Percentiles rank a stretch among this genome's conserved stretches.
Conservation (phyloP, 2,329 filamentous ascomycete genomes). For the Fusarium anthophilum region DNA sequence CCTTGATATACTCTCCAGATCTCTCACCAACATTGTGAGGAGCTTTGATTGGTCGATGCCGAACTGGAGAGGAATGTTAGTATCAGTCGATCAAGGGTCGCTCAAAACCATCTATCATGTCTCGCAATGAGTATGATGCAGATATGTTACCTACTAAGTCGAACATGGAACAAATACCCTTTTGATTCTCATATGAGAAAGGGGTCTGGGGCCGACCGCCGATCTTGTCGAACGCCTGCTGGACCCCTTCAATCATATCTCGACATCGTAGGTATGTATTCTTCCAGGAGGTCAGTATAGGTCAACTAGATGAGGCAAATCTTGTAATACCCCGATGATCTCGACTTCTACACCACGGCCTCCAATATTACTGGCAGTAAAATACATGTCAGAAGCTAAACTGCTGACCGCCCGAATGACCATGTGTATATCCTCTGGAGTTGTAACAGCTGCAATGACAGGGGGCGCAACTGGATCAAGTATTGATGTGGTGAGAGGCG, state of each 20-base stretch:
- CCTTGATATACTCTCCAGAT: not conserved
- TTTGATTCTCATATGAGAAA: constrained; percentile 13
- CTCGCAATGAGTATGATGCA: not conserved
- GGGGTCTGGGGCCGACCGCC: not conserved
- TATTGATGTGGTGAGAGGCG: not conserved
- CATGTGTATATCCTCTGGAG: not conserved
- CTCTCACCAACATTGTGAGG: not conserved
- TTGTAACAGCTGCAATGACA: not conserved
- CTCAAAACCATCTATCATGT: not conserved
- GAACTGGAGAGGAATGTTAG: constrained; percentile 17
- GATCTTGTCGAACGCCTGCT: not conserved
- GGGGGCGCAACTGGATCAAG: not conserved
- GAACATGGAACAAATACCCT: constrained; percentile 9
- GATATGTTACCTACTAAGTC: constrained; percentile 5
- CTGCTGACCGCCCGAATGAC: not conserved
- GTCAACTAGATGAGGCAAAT: not conserved
- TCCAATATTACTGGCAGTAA: not conserved
- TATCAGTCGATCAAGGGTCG: not conserved
- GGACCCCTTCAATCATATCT: constrained; percentile 9
- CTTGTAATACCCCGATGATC: not conserved
- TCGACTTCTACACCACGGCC: constrained; percentile 2
- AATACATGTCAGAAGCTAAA: not conserved
- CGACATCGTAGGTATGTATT: constrained; percentile 22
- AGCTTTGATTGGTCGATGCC: constrained; percentile 16
- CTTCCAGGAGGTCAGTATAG: not conserved